Base-by-base conservation (phyloP, 1,139 yeast species). In the Magnusiomyces starmeri region DNA sequence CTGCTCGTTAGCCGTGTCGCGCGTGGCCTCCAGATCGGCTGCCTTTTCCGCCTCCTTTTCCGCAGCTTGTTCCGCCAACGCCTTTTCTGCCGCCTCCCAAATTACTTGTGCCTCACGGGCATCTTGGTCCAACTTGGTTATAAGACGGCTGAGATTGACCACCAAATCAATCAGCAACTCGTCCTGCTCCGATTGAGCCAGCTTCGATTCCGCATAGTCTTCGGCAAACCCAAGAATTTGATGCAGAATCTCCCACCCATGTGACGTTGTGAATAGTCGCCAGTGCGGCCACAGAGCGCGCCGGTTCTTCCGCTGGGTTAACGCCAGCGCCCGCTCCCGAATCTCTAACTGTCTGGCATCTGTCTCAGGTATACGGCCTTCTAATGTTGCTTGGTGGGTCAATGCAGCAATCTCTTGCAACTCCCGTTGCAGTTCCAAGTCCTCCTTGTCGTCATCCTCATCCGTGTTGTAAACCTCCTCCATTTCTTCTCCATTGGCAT, bases 1-100 rank as follows among this genome's bases (percentile, higher is more conserved):
- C 62, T 63, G 57, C 59, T 65, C 53, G 54, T 65, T 42, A 63
- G 69, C 55, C 62, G 66, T 51, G 56, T 62, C 43, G 59, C 62
- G 8, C 66, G 66, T 53, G 68, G 65, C 2, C 2, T 67, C 10
- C 64, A 63, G 57, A 65, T 66, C 61, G 61, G 54, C 53, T 66
- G 26, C 70, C 69, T 3, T 21, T 20, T 29, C 40, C n/a, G 35
- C 16, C 40, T 14, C 27, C 42, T 29, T 44, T 6, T 16, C 48
- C 4, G 14, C 27, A 18, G 25, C 48, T 25, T 40, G 39, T 4
- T 46, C 49, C 7, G 35, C 43, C 4, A 43, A 24, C 9, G 43
- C 32, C 24, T 35, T 24, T 3, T 34, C 43, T 14, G 49, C 20
- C 9, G 43, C 32, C 10, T 35, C 43, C 2, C 43, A 43, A 25